A percentile compares a stretch with the other conserved stretches of the same genome.
Evolutionary conservation across 208 protist species (phyloP).

Genomic region (Leishmania tarentolae): DNA sequence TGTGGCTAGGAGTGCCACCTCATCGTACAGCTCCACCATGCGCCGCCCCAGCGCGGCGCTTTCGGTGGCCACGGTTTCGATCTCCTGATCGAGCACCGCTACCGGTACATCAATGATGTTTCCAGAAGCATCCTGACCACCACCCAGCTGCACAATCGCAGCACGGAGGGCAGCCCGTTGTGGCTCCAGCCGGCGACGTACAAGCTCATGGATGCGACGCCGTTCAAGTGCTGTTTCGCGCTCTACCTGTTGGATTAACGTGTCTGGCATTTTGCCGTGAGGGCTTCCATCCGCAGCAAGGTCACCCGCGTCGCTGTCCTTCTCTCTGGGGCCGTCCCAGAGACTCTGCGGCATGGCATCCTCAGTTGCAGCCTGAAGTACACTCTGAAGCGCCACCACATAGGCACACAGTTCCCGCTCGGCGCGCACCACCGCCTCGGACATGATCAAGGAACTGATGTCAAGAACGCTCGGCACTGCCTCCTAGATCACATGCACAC

Average conservation of each 20-base stretch:
- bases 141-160: conserved; percentile 51
- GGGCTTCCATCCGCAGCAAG: background rate
- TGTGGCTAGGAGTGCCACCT: conserved; percentile 54
- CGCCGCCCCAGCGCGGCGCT: conserved; percentile 48
- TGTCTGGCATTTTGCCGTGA: conserved; percentile 45
- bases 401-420: conserved; percentile 63
- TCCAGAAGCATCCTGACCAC: conserved; percentile 33
- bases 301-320: background rate
- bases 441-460: conserved; percentile 44
- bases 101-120: conserved; percentile 63
- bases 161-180: conserved; percentile 46
- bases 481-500: background rate
- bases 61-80: conserved; percentile 56
- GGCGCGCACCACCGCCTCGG: conserved; percentile 58
- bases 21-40: conserved; percentile 77
- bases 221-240: conserved; percentile 61
- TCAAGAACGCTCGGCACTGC: background rate
- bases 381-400: conserved; percentile 57
- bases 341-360: conserved; percentile 77
- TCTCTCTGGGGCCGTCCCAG: conserved; percentile 20
- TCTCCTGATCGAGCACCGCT: conserved; percentile 58
- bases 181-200: conserved; percentile 31
- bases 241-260: conserved; percentile 69
- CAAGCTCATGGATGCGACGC: conserved; percentile 43
- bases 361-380: conserved; percentile 41